These are phyloP conservation scores for Fusarium decemcellulare DNA, from an alignment of 2,329 filamentous ascomycete genomes.

Conservation along the genomic window DNA sequence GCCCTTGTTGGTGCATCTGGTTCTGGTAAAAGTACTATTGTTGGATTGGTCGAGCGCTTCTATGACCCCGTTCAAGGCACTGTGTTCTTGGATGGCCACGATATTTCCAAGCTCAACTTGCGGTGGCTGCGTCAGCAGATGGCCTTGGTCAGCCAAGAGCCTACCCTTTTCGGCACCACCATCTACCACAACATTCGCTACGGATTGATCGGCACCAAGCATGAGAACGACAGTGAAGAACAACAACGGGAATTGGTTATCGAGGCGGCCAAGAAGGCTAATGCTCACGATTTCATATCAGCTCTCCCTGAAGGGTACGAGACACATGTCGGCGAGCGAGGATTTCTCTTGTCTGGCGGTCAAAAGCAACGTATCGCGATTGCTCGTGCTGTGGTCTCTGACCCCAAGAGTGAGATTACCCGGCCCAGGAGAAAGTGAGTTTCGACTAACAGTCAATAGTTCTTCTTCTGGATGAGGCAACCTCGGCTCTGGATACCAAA, in stretches of 20 bases:
- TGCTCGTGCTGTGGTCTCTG: constrained; percentile 88
- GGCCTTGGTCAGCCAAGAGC: constrained; percentile 93
- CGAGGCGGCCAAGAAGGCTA: constrained; percentile 89
- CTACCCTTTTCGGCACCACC: constrained; percentile 88
- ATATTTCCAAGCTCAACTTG: constrained; percentile 86
- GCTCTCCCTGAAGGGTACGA: constrained; percentile 89
- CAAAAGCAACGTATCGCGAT: constrained; percentile 99
- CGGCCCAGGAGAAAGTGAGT: neutral
- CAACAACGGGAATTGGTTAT: constrained; percentile 79
- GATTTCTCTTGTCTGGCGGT: constrained; percentile 92
- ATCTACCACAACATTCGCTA: constrained; percentile 93
- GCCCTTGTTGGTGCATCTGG: constrained; percentile 95
- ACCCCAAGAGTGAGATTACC: constrained; percentile 77
- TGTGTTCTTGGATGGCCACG: constrained; percentile 85
- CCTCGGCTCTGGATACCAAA: constrained; percentile 92
- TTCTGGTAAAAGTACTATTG: constrained; percentile 94
- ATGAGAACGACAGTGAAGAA: constrained; percentile 77
- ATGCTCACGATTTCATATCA: constrained; percentile 93
- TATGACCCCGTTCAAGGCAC: constrained; percentile 89
- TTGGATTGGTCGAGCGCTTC: constrained; percentile 93
- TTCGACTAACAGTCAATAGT: constrained; percentile 58
- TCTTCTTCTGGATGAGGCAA: constrained; percentile 94
- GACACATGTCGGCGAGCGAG: constrained; percentile 95
- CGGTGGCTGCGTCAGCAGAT: constrained; percentile 94
- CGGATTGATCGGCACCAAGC: constrained; percentile 87